Evolutionary conservation across 164 flowering plant genomes (phyloP).

Genomic region (Sedum album): DNA sequence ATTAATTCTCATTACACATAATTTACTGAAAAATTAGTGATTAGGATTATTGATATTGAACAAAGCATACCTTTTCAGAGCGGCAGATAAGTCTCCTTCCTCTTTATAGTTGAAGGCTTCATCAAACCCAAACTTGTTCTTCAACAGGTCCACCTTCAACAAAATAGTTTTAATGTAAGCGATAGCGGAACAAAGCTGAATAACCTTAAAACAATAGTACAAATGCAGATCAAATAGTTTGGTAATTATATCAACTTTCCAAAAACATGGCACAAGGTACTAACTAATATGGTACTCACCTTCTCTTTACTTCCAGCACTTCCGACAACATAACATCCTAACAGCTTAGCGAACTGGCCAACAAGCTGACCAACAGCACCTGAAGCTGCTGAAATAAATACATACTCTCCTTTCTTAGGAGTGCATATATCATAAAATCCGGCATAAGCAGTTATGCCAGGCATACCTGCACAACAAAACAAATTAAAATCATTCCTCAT

Average conservation of each 20-base stretch:
- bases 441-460: constrained; percentile 52
- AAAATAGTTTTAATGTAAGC: not conserved
- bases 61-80: constrained; percentile 18
- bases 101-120: constrained; percentile 36
- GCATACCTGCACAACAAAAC: constrained; percentile 33
- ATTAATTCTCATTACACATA: too few species aligned
- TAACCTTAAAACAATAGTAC: too few species aligned
- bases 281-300: constrained; percentile 16
- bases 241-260: too few species aligned
- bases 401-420: constrained; percentile 43
- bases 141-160: constrained; percentile 21
- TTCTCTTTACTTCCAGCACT: constrained; percentile 51
- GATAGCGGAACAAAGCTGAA: too few species aligned
- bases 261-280: not conserved
- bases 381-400: constrained; percentile 51
- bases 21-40: too few species aligned
- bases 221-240: too few species aligned
- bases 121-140: constrained; percentile 26
- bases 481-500: not conserved
- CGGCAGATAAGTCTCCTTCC: constrained; percentile 21
- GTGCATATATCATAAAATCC: constrained; percentile 41
- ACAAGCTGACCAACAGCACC: constrained; percentile 60
- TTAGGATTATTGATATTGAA: too few species aligned
- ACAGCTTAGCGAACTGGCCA: constrained; percentile 47
- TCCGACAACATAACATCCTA: constrained; percentile 59